Evolutionary conservation across 441 rosid species (phyloP), one percentile per base, ranked within the genome.

Genomic region (Theobroma grandiflorum): DNA sequence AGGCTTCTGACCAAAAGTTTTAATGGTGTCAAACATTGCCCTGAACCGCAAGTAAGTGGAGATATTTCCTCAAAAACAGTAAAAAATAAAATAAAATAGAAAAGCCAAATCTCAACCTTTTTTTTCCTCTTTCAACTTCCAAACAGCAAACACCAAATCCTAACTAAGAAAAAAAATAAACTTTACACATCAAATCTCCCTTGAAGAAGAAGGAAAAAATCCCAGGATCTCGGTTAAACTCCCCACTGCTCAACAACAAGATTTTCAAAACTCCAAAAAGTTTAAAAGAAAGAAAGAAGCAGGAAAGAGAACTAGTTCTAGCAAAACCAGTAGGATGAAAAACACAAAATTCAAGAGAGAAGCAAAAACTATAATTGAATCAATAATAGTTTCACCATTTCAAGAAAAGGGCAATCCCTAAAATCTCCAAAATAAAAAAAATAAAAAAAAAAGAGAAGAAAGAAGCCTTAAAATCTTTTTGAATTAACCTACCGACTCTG

Each of bases 401-500:
- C 8, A 74, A 65, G 57, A 74, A 86, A 64, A 45, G 86, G 89
- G 82, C 70, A 55, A 7, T 67, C 72, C 53, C 70, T 80, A 77
- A 82, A 88, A 69, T 47, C 42, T 63, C 78, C 59, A 33, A 67
- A 59, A 77, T 6, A 31, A 70, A 61, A 43, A 22, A n/a, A n/a
- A n/a, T n/a, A n/a, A n/a, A n/a, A n/a, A n/a, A n/a, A n/a, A n/a
- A n/a, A n/a, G n/a, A 26, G 31, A 26, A 26, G 31, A 26, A 26
- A 26, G 31, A 26, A 26, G 31, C 6, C 38, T 62, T 70, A 6
- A 75, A 40, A 22, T 59, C 47, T 22, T 4, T 7, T 43, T 45
- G 57, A 14, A 58, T 57, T 50, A 4, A 63, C 11, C 33, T 86
- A 91, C 95, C 93, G 90, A 83, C 58, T 86, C 89, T 18, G 81